Base-by-base conservation (phyloP, 768 basidiomycete species). In the Imleria badia region DNA sequence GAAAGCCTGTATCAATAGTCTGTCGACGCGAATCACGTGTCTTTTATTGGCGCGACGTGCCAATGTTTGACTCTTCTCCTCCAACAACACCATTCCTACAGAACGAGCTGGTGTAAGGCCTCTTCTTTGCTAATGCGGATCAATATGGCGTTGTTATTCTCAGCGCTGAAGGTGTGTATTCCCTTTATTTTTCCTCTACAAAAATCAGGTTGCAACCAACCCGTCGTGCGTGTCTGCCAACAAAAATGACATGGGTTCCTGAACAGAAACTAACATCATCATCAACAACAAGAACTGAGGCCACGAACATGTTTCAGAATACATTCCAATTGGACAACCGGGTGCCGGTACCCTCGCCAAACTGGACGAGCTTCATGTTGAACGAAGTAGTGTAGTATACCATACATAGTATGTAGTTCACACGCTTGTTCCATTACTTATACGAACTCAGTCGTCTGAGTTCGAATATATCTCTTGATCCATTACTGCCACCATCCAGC, bases 81-180 rank as follows among this genome's bases (percentile, higher is more conserved):
- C 19, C 45, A 34, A 20, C 50, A n/a, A 31, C 33, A 44, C 62
- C 66, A 90, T 91, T 89, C 81, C 84, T 66, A 80, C 85, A 68
- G 86, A 91, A 78, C 75, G 90, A 66, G 89, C 89, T 56, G 91
- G 91, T 38, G 90, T 91, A 73, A 49, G 84, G 72, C 29, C 5
- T 20, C 43, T 11, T n/a, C 36, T 22, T 45, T 35, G 13, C 13
- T 8, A 6, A 5, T 10, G 8, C 20, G 15, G n/a, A n/a, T n/a
- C n/a, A n/a, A n/a, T n/a, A n/a, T n/a, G n/a, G n/a, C n/a, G n/a
- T n/a, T n/a, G n/a, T n/a, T n/a, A n/a, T n/a, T n/a, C n/a, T n/a
- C n/a, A n/a, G n/a, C n/a, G n/a, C n/a, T n/a, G n/a, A n/a, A n/a
- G n/a, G n/a, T n/a, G n/a, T n/a, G n/a, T n/a, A n/a, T n/a, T n/a